Base-by-base conservation (phyloP, 2,329 filamentous ascomycete species). In the Aureobasidium sp. region DNA sequence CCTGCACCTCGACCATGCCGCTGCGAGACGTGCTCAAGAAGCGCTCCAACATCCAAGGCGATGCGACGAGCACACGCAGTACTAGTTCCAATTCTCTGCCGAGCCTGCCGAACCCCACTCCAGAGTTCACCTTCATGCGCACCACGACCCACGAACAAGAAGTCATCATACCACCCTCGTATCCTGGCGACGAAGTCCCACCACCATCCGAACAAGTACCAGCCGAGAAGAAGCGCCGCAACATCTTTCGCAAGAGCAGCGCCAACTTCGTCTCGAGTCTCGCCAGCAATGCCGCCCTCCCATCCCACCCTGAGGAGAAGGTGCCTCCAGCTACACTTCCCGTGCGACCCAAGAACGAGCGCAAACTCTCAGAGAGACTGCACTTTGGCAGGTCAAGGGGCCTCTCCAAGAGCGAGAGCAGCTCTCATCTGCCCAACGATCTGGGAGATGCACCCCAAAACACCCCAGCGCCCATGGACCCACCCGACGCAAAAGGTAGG, bases 391-490 rank as follows among this genome's bases (percentile, higher is more conserved):
- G 67, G 35, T 54, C 73, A 70, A 57, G 63, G 38, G 68, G 70
- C 21, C 71, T 81, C 70, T 75, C 82, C 75, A 70, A 76, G 69
- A 77, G 73, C 46, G 78, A 77, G 63, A 84, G 81, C 63, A 90
- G 90, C 63, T 82, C 85, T 25, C 87, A 89, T 72, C 82, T 97
- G 38, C 93, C 94, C 1, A 74, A 81, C 57, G 82, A 95, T 74
- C 80, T 97, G 57, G 92, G 92, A 23, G 86, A 86, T 63, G 90
- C 96, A 61, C 93, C 92, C 25, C 84, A 85, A 64, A 89, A 95
- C 61, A 76, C 79, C 51, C 71, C 75, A 65, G 71, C 66, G 33
- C 71, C 64, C 25, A 27, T 61, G 21, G 60, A 51, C 11, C 37
- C 53, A 4, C 63, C 61, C 5, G 59, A 63, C 23, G 60, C 57